Conservation (phyloP, 2,329 filamentous ascomycete genomes). For the Cercospora beticola region DNA sequence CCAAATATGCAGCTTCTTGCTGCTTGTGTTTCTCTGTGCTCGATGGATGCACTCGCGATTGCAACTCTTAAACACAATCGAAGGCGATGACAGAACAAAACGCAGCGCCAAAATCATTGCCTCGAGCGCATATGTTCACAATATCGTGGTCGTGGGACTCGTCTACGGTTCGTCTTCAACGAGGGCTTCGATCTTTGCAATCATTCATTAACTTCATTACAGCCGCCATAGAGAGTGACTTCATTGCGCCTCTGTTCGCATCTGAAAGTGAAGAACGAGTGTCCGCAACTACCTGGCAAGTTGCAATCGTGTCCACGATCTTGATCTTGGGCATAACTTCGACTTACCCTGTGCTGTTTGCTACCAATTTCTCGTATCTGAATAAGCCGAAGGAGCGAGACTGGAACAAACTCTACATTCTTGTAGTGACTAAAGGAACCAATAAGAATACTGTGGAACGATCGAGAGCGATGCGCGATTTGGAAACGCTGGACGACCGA, state of each 20-base stretch:
- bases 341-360: background rate
- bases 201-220: background rate
- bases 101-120: background rate
- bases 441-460: background rate
- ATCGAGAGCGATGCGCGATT: background rate
- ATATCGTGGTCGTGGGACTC: background rate
- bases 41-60: background rate
- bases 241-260: background rate
- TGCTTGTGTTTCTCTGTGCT: background rate
- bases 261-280: background rate
- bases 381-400: background rate
- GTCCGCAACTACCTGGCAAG: background rate
- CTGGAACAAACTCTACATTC: background rate
- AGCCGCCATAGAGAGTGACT: background rate
- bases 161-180: background rate
- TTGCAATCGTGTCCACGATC: background rate
- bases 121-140: background rate
- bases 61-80: background rate
- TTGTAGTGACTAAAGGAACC: background rate
- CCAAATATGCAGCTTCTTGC: background rate
- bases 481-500: background rate
- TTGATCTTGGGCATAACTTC: background rate
- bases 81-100: background rate
- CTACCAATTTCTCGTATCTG: background rate
- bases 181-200: background rate